Evolutionary conservation across 2,329 filamentous ascomycete species (phyloP), one percentile per base, ranked within the genome.

Genomic region (Fusarium veterinarium): DNA sequence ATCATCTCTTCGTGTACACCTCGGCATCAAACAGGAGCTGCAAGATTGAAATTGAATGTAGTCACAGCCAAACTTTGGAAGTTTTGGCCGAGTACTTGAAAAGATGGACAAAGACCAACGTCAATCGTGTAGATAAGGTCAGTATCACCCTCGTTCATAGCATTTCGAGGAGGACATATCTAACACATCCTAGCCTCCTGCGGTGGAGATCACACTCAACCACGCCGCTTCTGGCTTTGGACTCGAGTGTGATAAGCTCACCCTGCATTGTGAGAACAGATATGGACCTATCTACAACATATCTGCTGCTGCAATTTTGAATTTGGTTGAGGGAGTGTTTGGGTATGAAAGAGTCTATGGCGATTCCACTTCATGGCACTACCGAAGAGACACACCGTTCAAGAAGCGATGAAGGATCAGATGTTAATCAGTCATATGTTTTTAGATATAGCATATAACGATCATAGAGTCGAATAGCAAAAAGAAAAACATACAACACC

Each of bases 51-150:
- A 76, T 88, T 16, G 82, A 86, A 53, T 81, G 83, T 56, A 88
- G 84, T 53, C 87, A 89, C 75, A 83, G 82, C 44, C 81, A 82
- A 8, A 85, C 84, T 1, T 74, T 88, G 33, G 78, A 84, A 58
- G 76, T 87, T 20, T 72, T 88, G 11, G 79, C 80, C 6, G 81
- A 83, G 3, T 88, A 88, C 64, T 75, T 88, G 4, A 82, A 82
- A 75, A 82, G 82, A 40, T 88, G 86, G 85, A 84, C 82, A 49
- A 81, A 83, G 44, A 77, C 81, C 13, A 86, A 87, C 59, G 79
- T 83, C 51, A 79, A 81, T 12, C 75, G 82, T 31, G 77, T 74
- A 16, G 75, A 78, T 37, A 81, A 78, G 67, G 83, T 83, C 61
- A 69, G 79, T 72, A 13, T 16, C 17, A 12, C 20, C n/a, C 11